phyloP scores from a whole-genome alignment of 805 yeast genomes.

The Yamadazyma paraphyllophila region DNA sequence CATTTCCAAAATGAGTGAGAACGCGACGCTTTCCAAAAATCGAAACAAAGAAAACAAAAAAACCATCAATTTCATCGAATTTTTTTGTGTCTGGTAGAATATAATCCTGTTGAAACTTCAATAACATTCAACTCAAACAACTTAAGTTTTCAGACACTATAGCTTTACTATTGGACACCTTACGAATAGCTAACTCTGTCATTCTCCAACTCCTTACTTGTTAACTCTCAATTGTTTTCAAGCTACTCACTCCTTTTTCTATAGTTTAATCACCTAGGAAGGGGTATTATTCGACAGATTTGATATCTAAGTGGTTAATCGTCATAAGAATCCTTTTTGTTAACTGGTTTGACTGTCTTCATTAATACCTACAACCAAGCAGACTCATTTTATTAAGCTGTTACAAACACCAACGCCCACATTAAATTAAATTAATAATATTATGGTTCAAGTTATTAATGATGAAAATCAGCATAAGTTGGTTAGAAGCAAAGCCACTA shows the following conservation, averaged over 20 bases:
- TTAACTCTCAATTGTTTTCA: neutral
- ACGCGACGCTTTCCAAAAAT: conserved; percentile 15
- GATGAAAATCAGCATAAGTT: conserved; percentile 42
- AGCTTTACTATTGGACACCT: neutral
- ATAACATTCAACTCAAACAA: neutral
- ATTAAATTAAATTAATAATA: neutral
- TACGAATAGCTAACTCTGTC: neutral
- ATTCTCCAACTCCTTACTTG: neutral
- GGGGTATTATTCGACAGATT: neutral
- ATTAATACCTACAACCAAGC: neutral
- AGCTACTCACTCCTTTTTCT: too few relatives aligned
- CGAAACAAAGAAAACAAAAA: conserved; percentile 13
- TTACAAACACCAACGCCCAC: neutral
- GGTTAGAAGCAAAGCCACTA: conserved; percentile 27
- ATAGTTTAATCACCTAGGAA: too few relatives aligned
- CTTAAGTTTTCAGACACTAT: neutral
- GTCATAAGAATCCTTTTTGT: neutral
- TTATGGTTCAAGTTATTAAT: conserved; percentile 22
- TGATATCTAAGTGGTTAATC: neutral
- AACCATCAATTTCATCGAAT: conserved; percentile 9
- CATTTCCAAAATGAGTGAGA: conserved; percentile 7
- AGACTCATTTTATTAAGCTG: neutral
- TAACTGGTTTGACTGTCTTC: neutral
- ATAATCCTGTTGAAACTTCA: conserved; percentile 4
- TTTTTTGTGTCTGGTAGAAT: conserved; percentile 7